Evolutionary conservation across 2,329 filamentous ascomycete genomes (phyloP).

Genomic region (Alternaria sp.): DNA sequence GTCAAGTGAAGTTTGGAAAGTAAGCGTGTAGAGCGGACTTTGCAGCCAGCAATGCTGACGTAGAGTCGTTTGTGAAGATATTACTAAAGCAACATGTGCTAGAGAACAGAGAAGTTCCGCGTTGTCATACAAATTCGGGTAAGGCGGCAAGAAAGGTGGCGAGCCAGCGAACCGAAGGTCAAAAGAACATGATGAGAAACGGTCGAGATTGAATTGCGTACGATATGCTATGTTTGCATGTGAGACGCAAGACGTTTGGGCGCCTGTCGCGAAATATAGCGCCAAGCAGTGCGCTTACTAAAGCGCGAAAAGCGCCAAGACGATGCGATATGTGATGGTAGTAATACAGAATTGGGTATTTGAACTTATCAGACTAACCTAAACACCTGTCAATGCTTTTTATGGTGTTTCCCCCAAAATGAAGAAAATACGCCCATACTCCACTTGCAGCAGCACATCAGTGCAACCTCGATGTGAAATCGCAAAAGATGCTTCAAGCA

Average conservation of each 20-base stretch:
- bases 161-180: not conserved
- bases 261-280: conserved; percentile 19
- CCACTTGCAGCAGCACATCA: not conserved
- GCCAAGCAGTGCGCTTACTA: conserved; percentile 11
- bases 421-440: conserved; percentile 1
- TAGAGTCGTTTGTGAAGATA: conserved; percentile 12
- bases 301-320: not conserved
- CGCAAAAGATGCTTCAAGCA: conserved; percentile 15
- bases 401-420: conserved; percentile 2
- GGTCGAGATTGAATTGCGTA: not conserved
- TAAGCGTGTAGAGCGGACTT: conserved; percentile 20
- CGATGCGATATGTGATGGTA: not conserved
- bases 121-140: not conserved
- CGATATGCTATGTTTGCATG: conserved; percentile 12
- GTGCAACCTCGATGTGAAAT: not conserved
- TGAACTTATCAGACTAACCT: conserved; percentile 32
- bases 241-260: conserved; percentile 33
- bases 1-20: conserved; percentile 27
- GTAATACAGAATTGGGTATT: conserved; percentile 27
- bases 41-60: conserved; percentile 42
- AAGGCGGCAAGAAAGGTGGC: accelerated
- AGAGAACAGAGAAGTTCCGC: conserved; percentile 1
- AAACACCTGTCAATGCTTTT: conserved; percentile 38
- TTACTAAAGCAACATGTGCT: not conserved
- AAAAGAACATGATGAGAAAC: not conserved